Evolutionary conservation across 495 filamentous ascomycete species (phyloP).

Genomic region (Xylaria palmicola): DNA sequence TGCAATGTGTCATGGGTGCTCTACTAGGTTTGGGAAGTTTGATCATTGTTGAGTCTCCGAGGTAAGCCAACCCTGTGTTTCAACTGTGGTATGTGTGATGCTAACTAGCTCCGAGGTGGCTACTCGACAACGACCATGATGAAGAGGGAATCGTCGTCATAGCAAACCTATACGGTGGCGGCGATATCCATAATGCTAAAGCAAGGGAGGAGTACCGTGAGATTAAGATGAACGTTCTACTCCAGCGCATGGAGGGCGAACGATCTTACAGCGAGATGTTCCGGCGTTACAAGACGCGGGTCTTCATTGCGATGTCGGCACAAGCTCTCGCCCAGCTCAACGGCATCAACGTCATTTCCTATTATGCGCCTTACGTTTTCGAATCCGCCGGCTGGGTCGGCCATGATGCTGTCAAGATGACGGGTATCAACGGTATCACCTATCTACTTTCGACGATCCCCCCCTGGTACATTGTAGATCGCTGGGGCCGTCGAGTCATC

Average conservation of each 20-base stretch:
- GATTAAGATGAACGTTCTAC: conserved; percentile 95
- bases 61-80: conserved; percentile 53
- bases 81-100: conserved; percentile 15
- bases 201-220: conserved; percentile 94
- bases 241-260: conserved; percentile 92
- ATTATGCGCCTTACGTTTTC: conserved; percentile 96
- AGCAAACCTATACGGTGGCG: conserved; percentile 93
- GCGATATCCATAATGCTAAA: conserved; percentile 87
- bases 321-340: conserved; percentile 95
- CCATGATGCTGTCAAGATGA: conserved; percentile 91
- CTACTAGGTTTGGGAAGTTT: conserved; percentile 82
- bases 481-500: conserved; percentile 86
- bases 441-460: conserved; percentile 90
- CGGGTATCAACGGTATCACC: conserved; percentile 90
- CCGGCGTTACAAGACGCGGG: conserved; percentile 81
- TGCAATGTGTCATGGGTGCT: conserved; percentile 92
- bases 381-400: conserved; percentile 93
- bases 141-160: conserved; percentile 98
- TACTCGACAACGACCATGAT: conserved; percentile 95
- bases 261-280: conserved; percentile 94
- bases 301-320: conserved; percentile 98
- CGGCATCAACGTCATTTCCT: conserved; percentile 99
- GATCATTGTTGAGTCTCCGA: conserved; percentile 93
- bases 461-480: conserved; percentile 96
- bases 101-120: conserved; percentile 62